A percentile compares a stretch with the other conserved stretches of the same genome.
Evolutionary conservation across 106 monocot genomes (phyloP).

Genomic region (Allium fistulosum): DNA sequence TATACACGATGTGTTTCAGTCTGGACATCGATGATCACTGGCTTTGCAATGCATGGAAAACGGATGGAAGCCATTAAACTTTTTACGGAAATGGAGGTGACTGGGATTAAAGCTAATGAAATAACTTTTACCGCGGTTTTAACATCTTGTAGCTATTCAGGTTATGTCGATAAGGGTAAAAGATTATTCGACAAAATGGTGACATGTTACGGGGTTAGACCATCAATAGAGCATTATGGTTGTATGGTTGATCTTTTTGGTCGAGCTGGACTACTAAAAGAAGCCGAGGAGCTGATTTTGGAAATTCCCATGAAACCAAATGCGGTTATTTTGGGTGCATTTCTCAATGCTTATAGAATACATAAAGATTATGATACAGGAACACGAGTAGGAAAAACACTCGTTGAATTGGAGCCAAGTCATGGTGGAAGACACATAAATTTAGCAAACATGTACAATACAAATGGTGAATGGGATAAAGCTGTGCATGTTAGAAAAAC

Average conservation of each 20-base stretch:
- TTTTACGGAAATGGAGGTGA: slow-evolving; percentile 31
- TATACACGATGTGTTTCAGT: slow-evolving; percentile 27
- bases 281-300: slow-evolving; percentile 22
- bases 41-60: slow-evolving; percentile 45
- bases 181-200: slow-evolving; percentile 34
- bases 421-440: slow-evolving; percentile 14
- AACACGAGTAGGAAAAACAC: slow-evolving; percentile 3
- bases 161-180: slow-evolving; percentile 45
- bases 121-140: slow-evolving; percentile 63
- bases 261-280: slow-evolving; percentile 46
- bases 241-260: slow-evolving; percentile 75
- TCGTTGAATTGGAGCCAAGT: background rate
- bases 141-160: slow-evolving; percentile 69
- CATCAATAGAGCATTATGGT: slow-evolving; percentile 69
- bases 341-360: slow-evolving; percentile 8
- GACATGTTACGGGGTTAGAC: slow-evolving; percentile 18
- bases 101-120: slow-evolving; percentile 32
- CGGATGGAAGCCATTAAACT: slow-evolving; percentile 46
- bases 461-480: slow-evolving; percentile 7
- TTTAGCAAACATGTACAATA: slow-evolving; percentile 13
- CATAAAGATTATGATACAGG: slow-evolving; percentile 3
- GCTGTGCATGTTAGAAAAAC: slow-evolving; percentile 5
- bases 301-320: slow-evolving; percentile 10
- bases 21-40: slow-evolving; percentile 61
- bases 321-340: slow-evolving; percentile 3